phyloP scores from a whole-genome alignment of 805 yeast species.

The Starmerella etchellsii region DNA sequence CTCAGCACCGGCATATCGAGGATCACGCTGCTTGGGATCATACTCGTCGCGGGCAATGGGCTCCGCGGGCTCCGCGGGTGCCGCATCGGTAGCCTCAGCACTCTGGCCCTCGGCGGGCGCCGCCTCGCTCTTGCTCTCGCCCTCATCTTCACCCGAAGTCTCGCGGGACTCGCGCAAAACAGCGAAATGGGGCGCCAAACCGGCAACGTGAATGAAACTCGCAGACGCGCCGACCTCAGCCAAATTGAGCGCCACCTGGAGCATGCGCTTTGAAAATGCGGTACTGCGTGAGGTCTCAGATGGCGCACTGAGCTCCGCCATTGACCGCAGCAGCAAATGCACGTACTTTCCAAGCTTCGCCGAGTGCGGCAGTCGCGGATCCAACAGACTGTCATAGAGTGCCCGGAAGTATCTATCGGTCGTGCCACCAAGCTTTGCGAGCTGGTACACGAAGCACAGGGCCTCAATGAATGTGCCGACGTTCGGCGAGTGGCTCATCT shows the following conservation, averaged over 20 bases:
- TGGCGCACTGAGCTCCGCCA: conserved; percentile 46
- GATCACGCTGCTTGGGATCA: conserved; percentile 85
- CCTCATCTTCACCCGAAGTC: background rate
- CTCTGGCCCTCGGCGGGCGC: too few relatives aligned
- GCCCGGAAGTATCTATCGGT: conserved; percentile 68
- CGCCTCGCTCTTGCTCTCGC: background rate
- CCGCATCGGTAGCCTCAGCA: background rate
- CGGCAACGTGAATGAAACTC: conserved; percentile 17
- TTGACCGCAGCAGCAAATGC: conserved; percentile 70
- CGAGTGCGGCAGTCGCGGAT: conserved; percentile 67
- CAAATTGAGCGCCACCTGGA: conserved; percentile 80
- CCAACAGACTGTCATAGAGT: conserved; percentile 77
- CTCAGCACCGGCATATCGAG: conserved; percentile 78
- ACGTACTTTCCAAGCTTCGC: conserved; percentile 88
- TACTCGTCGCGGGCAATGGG: conserved; percentile 30
- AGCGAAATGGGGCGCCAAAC: conserved; percentile 57
- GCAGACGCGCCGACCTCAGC: conserved; percentile 60
- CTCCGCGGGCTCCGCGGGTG: background rate
- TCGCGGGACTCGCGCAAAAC: conserved; percentile 42
- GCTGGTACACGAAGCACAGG: conserved; percentile 68
- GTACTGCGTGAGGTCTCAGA: conserved; percentile 46
- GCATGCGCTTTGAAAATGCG: conserved; percentile 82
- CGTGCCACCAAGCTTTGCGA: conserved; percentile 32
- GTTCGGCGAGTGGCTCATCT: conserved; percentile 85
- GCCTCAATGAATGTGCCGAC: conserved; percentile 93